Conservation (phyloP, 2,329 filamentous ascomycete genomes). For the Alternaria postmessia region DNA sequence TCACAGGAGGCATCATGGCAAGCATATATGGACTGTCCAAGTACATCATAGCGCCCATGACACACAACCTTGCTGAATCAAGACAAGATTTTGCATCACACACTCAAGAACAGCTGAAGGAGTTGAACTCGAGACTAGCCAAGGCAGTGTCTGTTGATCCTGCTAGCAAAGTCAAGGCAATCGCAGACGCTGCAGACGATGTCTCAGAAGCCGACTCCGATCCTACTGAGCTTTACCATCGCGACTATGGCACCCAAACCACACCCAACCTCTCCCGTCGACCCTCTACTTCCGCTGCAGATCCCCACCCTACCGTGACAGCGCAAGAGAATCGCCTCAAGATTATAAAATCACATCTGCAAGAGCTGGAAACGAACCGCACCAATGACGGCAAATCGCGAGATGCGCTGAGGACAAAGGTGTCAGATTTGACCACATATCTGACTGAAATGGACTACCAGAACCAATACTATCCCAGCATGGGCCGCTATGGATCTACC, state of each 20-base stretch:
- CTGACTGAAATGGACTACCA: conserved; percentile 59
- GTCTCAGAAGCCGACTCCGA: conserved; percentile 63
- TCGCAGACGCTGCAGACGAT: conserved; percentile 45
- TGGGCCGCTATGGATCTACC: conserved; percentile 33
- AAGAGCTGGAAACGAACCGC: conserved; percentile 59
- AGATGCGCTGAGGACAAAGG: conserved; percentile 58
- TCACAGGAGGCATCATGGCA: conserved; percentile 63
- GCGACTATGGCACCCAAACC: conserved; percentile 82
- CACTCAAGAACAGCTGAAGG: conserved; percentile 60
- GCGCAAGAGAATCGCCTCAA: conserved; percentile 58
- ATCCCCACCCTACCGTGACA: conserved; percentile 40
- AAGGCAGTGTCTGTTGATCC: conserved; percentile 70
- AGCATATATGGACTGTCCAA: conserved; percentile 74
- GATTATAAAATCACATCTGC: conserved; percentile 61
- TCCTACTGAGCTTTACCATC: conserved; percentile 81
- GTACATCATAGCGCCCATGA: conserved; percentile 71
- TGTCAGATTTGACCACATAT: conserved; percentile 68
- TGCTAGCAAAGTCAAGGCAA: conserved; percentile 38
- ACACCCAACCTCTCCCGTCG: conserved; percentile 60
- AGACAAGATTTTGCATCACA: conserved; percentile 66
- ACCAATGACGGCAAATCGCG: conserved; percentile 61
- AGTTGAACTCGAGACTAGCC: conserved; percentile 66
- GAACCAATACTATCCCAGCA: conserved; percentile 54
- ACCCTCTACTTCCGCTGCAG: conserved; percentile 35
- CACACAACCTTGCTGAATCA: conserved; percentile 60